These are phyloP conservation scores for Tricholomella constricta DNA, from an alignment of 768 basidiomycete genomes.

Conservation along the genomic window DNA sequence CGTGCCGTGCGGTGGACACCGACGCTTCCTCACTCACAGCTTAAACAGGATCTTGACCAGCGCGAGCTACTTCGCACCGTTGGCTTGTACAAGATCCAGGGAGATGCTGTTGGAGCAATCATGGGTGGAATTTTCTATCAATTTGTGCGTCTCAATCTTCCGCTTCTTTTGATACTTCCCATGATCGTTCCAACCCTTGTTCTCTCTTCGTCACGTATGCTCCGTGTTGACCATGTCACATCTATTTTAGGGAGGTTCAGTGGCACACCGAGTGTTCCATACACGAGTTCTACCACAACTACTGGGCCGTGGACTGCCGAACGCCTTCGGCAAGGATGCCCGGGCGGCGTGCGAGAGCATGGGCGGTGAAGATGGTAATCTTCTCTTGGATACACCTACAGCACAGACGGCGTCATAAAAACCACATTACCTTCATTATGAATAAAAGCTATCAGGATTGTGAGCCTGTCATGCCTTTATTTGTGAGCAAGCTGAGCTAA, in stretches of 20 bases:
- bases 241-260: conserved; percentile 43
- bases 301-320: conserved; percentile 41
- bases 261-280: conserved; percentile 53
- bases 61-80: conserved; percentile 49
- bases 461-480: conserved; percentile 6
- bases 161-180: too few species aligned
- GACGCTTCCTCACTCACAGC: conserved; percentile 42
- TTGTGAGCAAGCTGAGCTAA: neutral
- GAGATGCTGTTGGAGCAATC: conserved; percentile 74
- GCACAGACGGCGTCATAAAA: conserved; percentile 5
- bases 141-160: conserved; percentile 57
- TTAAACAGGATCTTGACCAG: conserved; percentile 29
- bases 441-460: conserved; percentile 18
- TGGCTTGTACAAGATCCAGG: conserved; percentile 77
- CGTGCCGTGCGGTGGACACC: conserved; percentile 77
- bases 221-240: conserved; percentile 9
- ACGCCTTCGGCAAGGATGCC: conserved; percentile 51
- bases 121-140: conserved; percentile 79
- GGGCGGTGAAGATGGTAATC: conserved; percentile 46
- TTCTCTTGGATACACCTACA: conserved; percentile 18
- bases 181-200: neutral
- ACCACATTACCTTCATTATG: conserved; percentile 9
- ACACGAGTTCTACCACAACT: conserved; percentile 49
- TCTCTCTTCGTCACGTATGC: neutral
- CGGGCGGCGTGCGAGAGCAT: conserved; percentile 44